Conservation (phyloP, 169 alveolate species). For the Plasmodium inui region DNA sequence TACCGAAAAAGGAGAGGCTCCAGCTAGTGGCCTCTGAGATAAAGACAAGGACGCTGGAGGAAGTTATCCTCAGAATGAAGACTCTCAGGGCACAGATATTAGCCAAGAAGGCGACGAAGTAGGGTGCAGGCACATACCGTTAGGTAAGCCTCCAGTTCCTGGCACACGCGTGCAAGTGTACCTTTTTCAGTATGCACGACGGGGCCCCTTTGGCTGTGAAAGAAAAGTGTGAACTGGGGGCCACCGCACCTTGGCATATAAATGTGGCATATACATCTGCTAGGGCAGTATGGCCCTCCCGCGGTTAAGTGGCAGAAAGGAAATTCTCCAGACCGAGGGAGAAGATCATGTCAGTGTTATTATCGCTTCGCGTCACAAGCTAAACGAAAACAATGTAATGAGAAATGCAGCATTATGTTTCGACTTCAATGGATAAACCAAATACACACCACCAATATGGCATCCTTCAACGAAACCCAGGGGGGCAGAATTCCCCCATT, state of each 20-base stretch:
- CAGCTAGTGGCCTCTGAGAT: conserved; percentile 79
- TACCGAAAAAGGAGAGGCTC: conserved; percentile 86
- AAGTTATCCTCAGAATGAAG: conserved; percentile 49
- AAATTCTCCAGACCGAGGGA: not conserved
- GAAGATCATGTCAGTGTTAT: not conserved
- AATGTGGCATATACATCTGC: no score
- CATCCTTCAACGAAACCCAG: not conserved
- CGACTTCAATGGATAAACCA: not conserved
- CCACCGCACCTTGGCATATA: not conserved
- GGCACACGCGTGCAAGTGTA: not conserved
- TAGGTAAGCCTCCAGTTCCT: not conserved
- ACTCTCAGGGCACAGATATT: conserved; percentile 51
- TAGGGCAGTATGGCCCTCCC: not conserved
- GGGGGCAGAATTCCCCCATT: not conserved
- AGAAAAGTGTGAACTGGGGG: not conserved
- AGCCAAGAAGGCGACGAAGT: conserved; percentile 66
- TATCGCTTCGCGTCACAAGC: not conserved
- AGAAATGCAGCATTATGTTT: not conserved
- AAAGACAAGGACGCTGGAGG: conserved; percentile 52
- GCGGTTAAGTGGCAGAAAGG: not conserved
- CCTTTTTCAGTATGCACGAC: not conserved
- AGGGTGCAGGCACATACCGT: not conserved
- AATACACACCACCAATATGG: not conserved
- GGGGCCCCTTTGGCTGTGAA: not conserved
- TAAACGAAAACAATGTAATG: not conserved